These are phyloP conservation scores for Colletotrichum trifolii DNA, from an alignment of 2,329 filamentous ascomycete species.

Conservation along the genomic window DNA sequence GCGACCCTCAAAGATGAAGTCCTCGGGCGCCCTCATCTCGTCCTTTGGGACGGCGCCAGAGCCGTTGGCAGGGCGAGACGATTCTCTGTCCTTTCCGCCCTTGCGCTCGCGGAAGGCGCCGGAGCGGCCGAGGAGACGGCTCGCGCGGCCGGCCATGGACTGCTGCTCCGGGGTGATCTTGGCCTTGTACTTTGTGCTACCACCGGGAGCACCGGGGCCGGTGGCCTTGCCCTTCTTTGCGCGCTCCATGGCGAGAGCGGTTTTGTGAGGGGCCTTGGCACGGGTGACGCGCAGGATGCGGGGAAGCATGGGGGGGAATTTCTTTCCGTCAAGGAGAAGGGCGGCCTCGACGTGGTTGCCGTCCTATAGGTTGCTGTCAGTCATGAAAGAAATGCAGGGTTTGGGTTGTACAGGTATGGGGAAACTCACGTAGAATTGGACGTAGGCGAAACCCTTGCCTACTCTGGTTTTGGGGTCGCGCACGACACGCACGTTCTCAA, in stretches of 20 bases:
- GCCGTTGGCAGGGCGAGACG: constrained; percentile 36
- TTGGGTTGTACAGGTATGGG: not conserved
- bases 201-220: constrained; percentile 38
- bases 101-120: constrained; percentile 61
- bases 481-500: constrained; percentile 93
- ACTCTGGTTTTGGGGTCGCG: constrained; percentile 91
- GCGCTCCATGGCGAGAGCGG: constrained; percentile 61
- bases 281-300: constrained; percentile 86
- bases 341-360: constrained; percentile 91
- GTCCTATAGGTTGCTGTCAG: constrained; percentile 61
- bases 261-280: constrained; percentile 79
- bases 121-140: constrained; percentile 78
- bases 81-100: constrained; percentile 39
- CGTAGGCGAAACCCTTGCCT: constrained; percentile 96
- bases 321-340: constrained; percentile 87
- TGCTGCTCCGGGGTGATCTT: constrained; percentile 78
- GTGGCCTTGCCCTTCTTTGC: constrained; percentile 51
- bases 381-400: not conserved
- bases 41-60: constrained; percentile 39
- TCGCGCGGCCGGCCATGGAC: constrained; percentile 77
- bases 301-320: constrained; percentile 93
- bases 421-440: constrained; percentile 81
- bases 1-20: constrained; percentile 84
- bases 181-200: constrained; percentile 69
- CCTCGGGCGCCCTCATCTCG: constrained; percentile 69